Base-by-base conservation (phyloP, 805 yeast species). In the Ogataea angusta region DNA sequence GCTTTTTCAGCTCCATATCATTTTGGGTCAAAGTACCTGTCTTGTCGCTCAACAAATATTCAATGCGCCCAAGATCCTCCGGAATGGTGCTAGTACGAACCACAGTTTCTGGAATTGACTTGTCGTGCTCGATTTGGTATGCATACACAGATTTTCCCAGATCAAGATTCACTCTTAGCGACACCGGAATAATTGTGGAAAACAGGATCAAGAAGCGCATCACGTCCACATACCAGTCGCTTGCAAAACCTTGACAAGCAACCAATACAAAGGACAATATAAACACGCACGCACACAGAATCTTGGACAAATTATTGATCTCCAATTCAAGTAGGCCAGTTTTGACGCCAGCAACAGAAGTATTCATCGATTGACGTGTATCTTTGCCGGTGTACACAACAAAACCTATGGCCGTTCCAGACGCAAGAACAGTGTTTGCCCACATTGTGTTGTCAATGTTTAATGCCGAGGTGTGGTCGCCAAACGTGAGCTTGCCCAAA, bases 11-110 rank as follows among this genome's bases (percentile, higher is more conserved):
- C 56, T 88, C 96, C 99, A 93, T 93, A 59, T 95, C 99, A 60
- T 93, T 93, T 61, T 91, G 97, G 4, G 99, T 93, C 50, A 93
- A 73, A 1, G 99, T 93, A 27, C 99, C 99, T 0, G 99, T 93
- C 57, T 93, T 93, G 63, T 93, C 99, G 47, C 90, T 82, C 32
- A 93, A 70, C 41, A 93, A 65, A 60, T 93, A 93, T 63, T 93
- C 98, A 31, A 93, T 85, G 52, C 99, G 74, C 19, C 99, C 99
- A 48, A 93, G 70, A 64, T 93, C 99, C 63, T 93, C 99, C 2
- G 99, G 99, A 32, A 93, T 93, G 0, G 99, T 95, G 42, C 96
- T 87, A 1, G 99, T 93, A 58, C 99, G 78, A 4, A 95, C 99
- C 38, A 95, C 79, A 0, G 98, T 90, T 6, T 81, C 87, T 2